Evolutionary conservation across 139 green algal genomes (phyloP).

Genomic region (Tetraselmis chui): DNA sequence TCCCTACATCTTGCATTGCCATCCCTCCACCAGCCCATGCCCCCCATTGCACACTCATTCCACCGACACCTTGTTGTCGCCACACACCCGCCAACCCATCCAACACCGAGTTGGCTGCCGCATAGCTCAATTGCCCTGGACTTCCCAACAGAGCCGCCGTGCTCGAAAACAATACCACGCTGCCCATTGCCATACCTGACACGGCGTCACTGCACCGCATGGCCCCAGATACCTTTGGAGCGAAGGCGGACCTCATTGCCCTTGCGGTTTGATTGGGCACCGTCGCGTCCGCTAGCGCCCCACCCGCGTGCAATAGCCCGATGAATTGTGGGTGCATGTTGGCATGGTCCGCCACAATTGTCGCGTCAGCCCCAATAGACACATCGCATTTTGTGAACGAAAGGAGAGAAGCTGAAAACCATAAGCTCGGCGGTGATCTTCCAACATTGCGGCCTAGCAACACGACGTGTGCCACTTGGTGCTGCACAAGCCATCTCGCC

Average conservation of each 20-base stretch:
- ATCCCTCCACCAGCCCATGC: slow-evolving; percentile 81
- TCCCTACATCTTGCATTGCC: slow-evolving; percentile 53
- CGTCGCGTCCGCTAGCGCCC: slow-evolving; percentile 48
- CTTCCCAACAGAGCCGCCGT: slow-evolving; percentile 69
- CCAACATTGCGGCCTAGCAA: not conserved
- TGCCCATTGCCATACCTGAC: not conserved
- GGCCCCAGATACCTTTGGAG: slow-evolving; percentile 20
- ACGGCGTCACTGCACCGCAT: not conserved
- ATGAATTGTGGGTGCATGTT: not conserved
- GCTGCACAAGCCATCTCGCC: slow-evolving; percentile 43
- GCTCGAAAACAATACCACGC: slow-evolving; percentile 68
- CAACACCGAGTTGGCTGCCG: slow-evolving; percentile 42
- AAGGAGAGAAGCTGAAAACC: not conserved
- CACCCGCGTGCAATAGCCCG: slow-evolving; percentile 53
- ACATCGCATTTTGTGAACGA: not conserved
- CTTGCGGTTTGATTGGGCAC: slow-evolving; percentile 34
- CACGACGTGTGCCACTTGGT: not conserved
- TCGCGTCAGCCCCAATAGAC: not conserved
- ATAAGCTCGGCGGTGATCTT: not conserved
- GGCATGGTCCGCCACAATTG: not conserved
- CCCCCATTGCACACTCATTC: slow-evolving; percentile 75
- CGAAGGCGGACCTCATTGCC: slow-evolving; percentile 9
- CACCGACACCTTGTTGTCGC: slow-evolving; percentile 9
- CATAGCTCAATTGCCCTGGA: slow-evolving; percentile 47
- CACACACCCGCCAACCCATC: slow-evolving; percentile 27